These are phyloP conservation scores for Didymella glomerata DNA, from an alignment of 2,329 filamentous ascomycete genomes.

Conservation along the genomic window DNA sequence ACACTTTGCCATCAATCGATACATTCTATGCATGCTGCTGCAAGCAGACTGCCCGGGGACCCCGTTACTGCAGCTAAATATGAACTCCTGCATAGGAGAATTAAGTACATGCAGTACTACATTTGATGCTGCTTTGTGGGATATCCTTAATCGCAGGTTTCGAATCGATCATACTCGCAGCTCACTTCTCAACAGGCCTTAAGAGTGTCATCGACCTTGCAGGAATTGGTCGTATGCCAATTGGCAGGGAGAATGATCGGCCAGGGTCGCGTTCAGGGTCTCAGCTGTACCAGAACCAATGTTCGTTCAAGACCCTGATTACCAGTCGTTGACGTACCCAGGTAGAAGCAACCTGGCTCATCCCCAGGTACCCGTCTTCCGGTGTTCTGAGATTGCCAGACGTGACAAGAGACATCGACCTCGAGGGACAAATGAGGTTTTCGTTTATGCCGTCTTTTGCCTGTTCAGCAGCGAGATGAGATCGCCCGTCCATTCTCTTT, in stretches of 20 bases:
- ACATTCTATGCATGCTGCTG: not conserved
- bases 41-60: slow-evolving; percentile 5
- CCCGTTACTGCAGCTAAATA: slow-evolving; percentile 2
- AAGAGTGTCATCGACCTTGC: not conserved
- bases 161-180: not conserved
- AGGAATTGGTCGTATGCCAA: not conserved
- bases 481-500: not conserved
- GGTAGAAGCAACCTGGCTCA: not conserved
- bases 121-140: not conserved
- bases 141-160: not conserved
- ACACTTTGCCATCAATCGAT: not conserved
- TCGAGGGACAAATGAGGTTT: not conserved
- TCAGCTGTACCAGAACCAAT: slow-evolving; percentile 12
- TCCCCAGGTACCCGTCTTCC: not conserved
- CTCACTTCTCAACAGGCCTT: not conserved
- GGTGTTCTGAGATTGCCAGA: not conserved
- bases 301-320: slow-evolving; percentile 10
- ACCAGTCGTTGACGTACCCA: not conserved
- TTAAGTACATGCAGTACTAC: not conserved
- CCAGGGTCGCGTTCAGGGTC: slow-evolving; percentile 5
- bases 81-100: not conserved
- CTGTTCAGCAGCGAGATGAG: not conserved
- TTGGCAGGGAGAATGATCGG: not conserved
- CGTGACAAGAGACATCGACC: not conserved
- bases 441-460: not conserved